Conservation (phyloP, 164 flowering plant genomes). For the Stephania yunnanensis region DNA sequence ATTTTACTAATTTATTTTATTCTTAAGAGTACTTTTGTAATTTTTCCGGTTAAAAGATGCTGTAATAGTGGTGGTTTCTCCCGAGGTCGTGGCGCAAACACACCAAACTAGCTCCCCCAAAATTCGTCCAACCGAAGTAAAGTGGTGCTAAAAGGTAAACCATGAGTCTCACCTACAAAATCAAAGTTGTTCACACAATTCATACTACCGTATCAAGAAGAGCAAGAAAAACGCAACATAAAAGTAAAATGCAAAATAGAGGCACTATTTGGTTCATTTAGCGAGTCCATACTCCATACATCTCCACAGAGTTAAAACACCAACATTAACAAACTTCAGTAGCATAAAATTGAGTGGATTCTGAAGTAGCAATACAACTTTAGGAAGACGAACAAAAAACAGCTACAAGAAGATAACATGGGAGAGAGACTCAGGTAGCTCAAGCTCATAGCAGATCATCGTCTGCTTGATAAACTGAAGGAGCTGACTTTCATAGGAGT, state of each 20-base stretch:
- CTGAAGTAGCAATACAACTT: background rate
- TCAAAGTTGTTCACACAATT: too few species aligned
- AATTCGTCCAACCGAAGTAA: too few species aligned
- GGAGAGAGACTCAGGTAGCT: background rate
- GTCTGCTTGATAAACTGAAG: conserved; percentile 74
- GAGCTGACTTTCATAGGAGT: conserved; percentile 93
- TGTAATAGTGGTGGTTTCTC: too few species aligned
- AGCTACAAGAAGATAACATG: background rate
- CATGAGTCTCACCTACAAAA: too few species aligned
- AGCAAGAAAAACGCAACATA: too few species aligned
- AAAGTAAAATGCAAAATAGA: background rate
- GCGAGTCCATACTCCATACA: background rate
- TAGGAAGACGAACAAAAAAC: background rate
- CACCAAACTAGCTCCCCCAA: too few species aligned
- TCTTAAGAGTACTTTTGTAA: too few species aligned
- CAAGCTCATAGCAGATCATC: conserved; percentile 20
- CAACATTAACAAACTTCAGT: background rate
- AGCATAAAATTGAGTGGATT: background rate
- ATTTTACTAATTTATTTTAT: too few species aligned
- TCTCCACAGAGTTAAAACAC: background rate
- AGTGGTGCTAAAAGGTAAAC: too few species aligned
- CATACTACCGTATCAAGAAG: background rate
- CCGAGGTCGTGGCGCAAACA: too few species aligned
- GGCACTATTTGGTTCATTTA: background rate
- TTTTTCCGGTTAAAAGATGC: too few species aligned